A percentile compares a stretch with the other conserved stretches of the same genome.
phyloP scores from a whole-genome alignment of 2,329 filamentous ascomycete genomes.

The Thyridium curvatum region DNA sequence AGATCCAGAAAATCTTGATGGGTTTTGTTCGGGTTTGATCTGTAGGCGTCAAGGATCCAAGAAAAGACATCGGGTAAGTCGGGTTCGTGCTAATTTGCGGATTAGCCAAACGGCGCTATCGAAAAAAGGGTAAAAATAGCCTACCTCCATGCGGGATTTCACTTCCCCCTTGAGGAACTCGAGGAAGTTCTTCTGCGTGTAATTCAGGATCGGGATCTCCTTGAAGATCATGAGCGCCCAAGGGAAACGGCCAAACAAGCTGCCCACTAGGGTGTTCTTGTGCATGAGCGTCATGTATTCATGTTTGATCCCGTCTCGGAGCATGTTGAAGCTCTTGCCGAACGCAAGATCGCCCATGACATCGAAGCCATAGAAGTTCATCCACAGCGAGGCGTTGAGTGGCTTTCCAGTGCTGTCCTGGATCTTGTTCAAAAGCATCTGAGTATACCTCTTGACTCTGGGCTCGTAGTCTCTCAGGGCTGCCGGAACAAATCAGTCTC shows the following conservation, averaged over 20 bases:
- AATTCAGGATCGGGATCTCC: conserved; percentile 16
- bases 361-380: conserved; percentile 22
- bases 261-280: conserved; percentile 10
- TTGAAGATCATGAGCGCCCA: conserved; percentile 15
- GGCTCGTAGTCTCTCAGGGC: conserved; percentile 17
- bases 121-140: not conserved
- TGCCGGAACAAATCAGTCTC: not conserved
- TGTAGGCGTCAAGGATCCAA: conserved; percentile 3
- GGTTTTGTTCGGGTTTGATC: not conserved
- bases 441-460: conserved; percentile 11
- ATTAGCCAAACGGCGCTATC: too few species aligned
- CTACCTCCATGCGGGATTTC: conserved; percentile 1
- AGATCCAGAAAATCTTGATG: conserved; percentile 1
- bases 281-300: conserved; percentile 9
- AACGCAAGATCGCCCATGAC: conserved; percentile 25
- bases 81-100: not conserved
- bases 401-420: conserved; percentile 4
- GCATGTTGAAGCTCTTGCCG: conserved; percentile 21
- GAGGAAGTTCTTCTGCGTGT: conserved; percentile 5
- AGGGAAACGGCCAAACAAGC: conserved; percentile 8
- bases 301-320: conserved; percentile 11
- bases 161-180: conserved; percentile 7
- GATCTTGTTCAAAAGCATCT: conserved; percentile 13
- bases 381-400: conserved; percentile 16
- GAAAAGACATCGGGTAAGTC: conserved; percentile 6